Conservation (phyloP, 1,139 yeast species). For the Geotrichum aggregatum region DNA sequence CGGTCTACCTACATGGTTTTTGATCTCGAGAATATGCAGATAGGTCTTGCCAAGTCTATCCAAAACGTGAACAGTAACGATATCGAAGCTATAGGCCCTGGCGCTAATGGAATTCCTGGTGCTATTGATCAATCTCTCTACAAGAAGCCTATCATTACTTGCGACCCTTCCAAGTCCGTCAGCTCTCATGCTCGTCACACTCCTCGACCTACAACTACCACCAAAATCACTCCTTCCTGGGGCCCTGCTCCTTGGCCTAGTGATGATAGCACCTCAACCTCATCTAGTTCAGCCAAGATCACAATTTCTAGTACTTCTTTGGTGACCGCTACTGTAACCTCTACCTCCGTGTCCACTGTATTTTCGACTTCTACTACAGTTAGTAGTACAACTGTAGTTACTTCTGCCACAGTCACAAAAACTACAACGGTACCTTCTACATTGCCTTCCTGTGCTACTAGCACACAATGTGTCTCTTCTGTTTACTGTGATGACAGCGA, state of each 20-base stretch:
- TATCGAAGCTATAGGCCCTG: constrained; percentile 9
- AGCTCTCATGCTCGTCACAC: not conserved
- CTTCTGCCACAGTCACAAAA: not conserved
- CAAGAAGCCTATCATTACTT: constrained; percentile 3
- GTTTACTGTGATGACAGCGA: constrained; percentile 7
- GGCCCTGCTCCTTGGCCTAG: constrained; percentile 18
- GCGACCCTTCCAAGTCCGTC: not conserved
- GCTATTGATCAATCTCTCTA: constrained; percentile 2
- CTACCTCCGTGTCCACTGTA: not conserved
- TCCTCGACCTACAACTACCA: constrained; percentile 1
- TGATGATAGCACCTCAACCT: not conserved
- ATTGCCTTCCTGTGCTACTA: not conserved
- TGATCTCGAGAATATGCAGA: constrained; percentile 55
- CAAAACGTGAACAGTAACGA: constrained; percentile 15
- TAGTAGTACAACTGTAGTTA: not conserved
- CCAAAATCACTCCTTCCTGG: constrained; percentile 15
- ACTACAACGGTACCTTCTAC: not conserved
- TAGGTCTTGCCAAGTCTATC: constrained; percentile 54
- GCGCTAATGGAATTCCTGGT: constrained; percentile 16
- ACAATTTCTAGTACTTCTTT: not conserved
- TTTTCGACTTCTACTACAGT: too few species aligned
- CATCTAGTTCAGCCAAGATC: not conserved
- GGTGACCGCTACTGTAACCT: not conserved
- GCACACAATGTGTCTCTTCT: not conserved
- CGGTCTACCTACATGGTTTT: constrained; percentile 58